Evolutionary conservation across 768 basidiomycete genomes (phyloP).

Genomic region (Gelatoporia subvermispora): DNA sequence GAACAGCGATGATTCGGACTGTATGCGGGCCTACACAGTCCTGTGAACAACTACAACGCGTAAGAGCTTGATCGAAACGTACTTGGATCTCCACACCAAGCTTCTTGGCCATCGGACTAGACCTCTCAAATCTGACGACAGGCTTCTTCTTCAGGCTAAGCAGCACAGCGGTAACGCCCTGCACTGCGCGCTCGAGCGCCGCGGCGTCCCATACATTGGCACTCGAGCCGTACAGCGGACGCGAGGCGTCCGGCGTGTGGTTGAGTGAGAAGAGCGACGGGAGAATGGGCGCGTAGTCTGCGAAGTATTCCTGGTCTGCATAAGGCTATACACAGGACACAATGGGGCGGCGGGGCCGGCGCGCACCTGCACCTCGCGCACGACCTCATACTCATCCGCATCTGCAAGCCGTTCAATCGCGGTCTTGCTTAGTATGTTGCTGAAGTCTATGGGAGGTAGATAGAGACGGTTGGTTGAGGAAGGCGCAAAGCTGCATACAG

Average conservation of each 20-base stretch:
- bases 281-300: conserved; percentile 87
- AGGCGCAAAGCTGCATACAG: conserved; percentile 38
- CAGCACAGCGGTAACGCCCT: conserved; percentile 79
- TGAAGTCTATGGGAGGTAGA: conserved; percentile 66
- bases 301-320: conserved; percentile 83
- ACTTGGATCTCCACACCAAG: conserved; percentile 85
- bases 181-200: conserved; percentile 74
- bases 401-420: conserved; percentile 91
- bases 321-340: conserved; percentile 8
- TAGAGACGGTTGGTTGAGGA: conserved; percentile 1
- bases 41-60: conserved; percentile 1
- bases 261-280: conserved; percentile 87
- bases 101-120: conserved; percentile 89
- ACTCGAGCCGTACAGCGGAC: conserved; percentile 67
- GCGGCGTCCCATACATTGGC: conserved; percentile 69
- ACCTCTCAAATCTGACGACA: conserved; percentile 87
- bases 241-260: conserved; percentile 55
- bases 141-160: conserved; percentile 97
- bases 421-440: conserved; percentile 85
- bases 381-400: conserved; percentile 94
- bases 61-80: conserved; percentile 19
- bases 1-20: conserved; percentile 78
- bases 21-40: conserved; percentile 62
- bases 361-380: conserved; percentile 90
- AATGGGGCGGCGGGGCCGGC: neutral